Evolutionary conservation across 139 green algal species (phyloP).

Genomic region (Chlorokybus atmophyticus): DNA sequence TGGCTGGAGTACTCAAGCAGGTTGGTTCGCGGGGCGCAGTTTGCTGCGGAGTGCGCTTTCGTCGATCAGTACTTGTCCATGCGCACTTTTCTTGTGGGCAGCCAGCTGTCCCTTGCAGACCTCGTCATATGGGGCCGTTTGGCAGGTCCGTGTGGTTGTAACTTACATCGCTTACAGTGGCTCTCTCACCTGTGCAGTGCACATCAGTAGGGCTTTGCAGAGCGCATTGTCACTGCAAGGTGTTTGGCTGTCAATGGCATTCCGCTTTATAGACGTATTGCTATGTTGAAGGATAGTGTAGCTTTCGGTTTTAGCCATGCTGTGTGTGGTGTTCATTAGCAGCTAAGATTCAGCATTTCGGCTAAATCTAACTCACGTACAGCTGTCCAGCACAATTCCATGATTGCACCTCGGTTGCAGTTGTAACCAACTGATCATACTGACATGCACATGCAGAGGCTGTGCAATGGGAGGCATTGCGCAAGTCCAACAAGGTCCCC

Average conservation of each 20-base stretch:
- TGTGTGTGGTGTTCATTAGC: no score
- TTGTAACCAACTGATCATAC: background rate
- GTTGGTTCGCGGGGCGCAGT: constrained; percentile 41
- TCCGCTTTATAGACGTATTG: no score
- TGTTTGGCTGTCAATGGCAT: no score
- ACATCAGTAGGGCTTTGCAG: no score
- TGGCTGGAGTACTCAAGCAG: constrained; percentile 58
- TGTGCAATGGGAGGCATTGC: constrained; percentile 15
- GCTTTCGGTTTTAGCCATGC: no score
- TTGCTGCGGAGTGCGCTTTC: constrained; percentile 43
- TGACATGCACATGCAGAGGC: constrained; percentile 5
- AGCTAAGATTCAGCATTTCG: background rate
- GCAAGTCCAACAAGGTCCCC: constrained; percentile 27
- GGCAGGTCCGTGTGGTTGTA: no score
- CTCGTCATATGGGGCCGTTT: constrained; percentile 60
- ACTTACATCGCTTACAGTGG: no score
- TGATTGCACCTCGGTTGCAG: background rate
- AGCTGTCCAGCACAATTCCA: background rate
- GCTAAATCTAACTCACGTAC: background rate
- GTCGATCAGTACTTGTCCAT: constrained; percentile 62
- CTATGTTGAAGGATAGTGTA: no score
- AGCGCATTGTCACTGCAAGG: no score
- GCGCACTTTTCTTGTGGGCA: constrained; percentile 71
- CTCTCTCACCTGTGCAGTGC: no score
- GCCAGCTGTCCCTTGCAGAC: constrained; percentile 63